Evolutionary conservation across 2,329 filamentous ascomycete species (phyloP).

Genomic region (Colletotrichum sp.): DNA sequence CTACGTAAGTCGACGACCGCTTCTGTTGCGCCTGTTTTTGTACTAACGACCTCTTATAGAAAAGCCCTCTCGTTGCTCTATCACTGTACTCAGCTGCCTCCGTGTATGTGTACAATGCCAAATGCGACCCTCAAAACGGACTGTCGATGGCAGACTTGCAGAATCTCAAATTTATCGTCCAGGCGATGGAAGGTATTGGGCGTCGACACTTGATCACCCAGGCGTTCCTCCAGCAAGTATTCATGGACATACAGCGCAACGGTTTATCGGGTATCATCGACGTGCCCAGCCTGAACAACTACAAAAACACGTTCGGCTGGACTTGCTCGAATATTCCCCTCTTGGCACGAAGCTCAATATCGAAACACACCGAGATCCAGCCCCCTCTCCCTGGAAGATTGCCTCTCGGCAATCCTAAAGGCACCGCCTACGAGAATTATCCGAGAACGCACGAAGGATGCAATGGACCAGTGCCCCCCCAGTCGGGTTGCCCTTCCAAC

Average conservation of each 20-base stretch:
- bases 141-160: slow-evolving; percentile 51
- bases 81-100: slow-evolving; percentile 85
- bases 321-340: slow-evolving; percentile 49
- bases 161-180: slow-evolving; percentile 76
- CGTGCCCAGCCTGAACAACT: slow-evolving; percentile 39
- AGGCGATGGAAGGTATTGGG: slow-evolving; percentile 79
- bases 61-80: slow-evolving; percentile 80
- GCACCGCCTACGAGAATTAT: slow-evolving; percentile 1
- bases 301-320: slow-evolving; percentile 32
- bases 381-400: slow-evolving; percentile 51
- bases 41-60: slow-evolving; percentile 46
- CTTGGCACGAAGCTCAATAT: slow-evolving; percentile 49
- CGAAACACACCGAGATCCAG: slow-evolving; percentile 43
- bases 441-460: not conserved
- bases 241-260: slow-evolving; percentile 76
- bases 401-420: slow-evolving; percentile 36
- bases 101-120: slow-evolving; percentile 82
- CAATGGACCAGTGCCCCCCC: not conserved
- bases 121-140: slow-evolving; percentile 65
- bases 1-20: slow-evolving; percentile 56
- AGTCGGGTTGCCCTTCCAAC: not conserved
- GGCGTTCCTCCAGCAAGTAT: slow-evolving; percentile 83
- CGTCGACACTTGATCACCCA: slow-evolving; percentile 77
- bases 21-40: not conserved
- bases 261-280: slow-evolving; percentile 40